Conservation (phyloP, 2,329 filamentous ascomycete genomes). For the Fusarium nelsonii region DNA sequence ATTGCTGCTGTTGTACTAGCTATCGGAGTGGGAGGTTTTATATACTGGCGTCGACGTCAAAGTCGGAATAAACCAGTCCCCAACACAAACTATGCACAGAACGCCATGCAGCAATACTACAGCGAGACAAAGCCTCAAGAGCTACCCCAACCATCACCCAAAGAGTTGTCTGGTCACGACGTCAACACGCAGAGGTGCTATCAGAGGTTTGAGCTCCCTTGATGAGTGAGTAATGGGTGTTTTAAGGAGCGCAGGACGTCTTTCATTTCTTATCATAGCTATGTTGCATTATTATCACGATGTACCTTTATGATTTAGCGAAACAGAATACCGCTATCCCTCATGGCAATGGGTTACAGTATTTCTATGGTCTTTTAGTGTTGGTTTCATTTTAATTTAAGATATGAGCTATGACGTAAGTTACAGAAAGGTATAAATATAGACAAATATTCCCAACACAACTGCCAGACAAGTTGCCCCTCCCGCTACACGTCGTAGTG, state of each 20-base stretch:
- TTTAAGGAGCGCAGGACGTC: not conserved
- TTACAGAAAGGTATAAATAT: too few relatives aligned
- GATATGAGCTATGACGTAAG: too few relatives aligned
- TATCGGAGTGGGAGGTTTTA: not conserved
- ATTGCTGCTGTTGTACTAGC: not conserved
- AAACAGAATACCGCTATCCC: not conserved
- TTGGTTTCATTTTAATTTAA: too few relatives aligned
- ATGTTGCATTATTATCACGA: not conserved
- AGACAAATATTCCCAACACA: too few relatives aligned
- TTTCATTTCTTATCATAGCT: not conserved
- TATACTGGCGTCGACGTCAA: constrained; percentile 7
- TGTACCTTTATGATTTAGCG: not conserved
- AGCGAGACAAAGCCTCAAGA: not conserved
- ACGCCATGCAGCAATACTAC: not conserved
- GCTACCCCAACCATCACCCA: not conserved
- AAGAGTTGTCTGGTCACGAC: not conserved
- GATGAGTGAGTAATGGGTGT: not conserved
- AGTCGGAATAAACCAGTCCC: not conserved
- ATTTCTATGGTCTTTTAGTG: too few relatives aligned
- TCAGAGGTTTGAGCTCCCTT: not conserved
- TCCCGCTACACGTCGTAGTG: too few relatives aligned
- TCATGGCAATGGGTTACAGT: too few relatives aligned
- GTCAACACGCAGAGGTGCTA: not conserved
- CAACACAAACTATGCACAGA: not conserved
- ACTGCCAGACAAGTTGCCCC: too few relatives aligned